These are phyloP conservation scores for Chaetomidium leptoderma DNA, from an alignment of 495 filamentous ascomycete genomes.

Conservation along the genomic window DNA sequence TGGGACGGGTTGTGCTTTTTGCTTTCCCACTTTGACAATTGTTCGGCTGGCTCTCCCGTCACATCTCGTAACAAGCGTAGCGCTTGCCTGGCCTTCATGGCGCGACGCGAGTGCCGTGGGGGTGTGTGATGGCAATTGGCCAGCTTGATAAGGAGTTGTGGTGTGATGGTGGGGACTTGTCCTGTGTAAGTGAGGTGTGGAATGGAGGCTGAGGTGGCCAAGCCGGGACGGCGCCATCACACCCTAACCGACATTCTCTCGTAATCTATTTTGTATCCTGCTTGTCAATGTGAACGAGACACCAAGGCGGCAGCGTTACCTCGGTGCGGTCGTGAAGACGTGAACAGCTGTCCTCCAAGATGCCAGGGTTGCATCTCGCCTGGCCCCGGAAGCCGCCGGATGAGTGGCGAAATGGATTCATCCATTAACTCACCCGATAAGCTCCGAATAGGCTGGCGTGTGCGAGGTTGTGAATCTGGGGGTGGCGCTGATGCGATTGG, in stretches of 20 bases:
- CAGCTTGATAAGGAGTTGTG: slow-evolving; percentile 19
- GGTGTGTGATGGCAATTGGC: slow-evolving; percentile 18
- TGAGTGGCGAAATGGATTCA: slow-evolving; percentile 4
- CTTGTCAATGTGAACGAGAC: too few species aligned
- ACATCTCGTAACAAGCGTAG: slow-evolving; percentile 20
- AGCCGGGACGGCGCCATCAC: slow-evolving; percentile 6
- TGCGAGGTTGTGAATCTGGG: slow-evolving; percentile 11
- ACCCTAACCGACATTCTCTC: too few species aligned
- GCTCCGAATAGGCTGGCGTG: slow-evolving; percentile 1
- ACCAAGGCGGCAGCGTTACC: too few species aligned
- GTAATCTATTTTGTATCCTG: too few species aligned
- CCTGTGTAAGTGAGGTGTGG: slow-evolving; percentile 2
- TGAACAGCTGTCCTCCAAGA: too few species aligned
- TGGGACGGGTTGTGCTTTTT: not conserved
- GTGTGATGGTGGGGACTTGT: slow-evolving; percentile 6
- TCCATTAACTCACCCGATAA: slow-evolving; percentile 14
- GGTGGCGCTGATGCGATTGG: too few species aligned
- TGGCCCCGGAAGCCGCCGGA: not conserved
- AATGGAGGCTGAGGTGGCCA: slow-evolving; percentile 13
- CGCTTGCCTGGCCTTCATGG: not conserved
- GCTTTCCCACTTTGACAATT: not conserved
- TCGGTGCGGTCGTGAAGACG: too few species aligned
- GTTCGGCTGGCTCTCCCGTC: slow-evolving; percentile 11
- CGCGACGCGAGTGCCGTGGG: slow-evolving; percentile 21
- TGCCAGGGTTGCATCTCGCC: not conserved